Evolutionary conservation across 108 stramenopile species (phyloP).

Genomic region (Fistulifera pelliculosa): DNA sequence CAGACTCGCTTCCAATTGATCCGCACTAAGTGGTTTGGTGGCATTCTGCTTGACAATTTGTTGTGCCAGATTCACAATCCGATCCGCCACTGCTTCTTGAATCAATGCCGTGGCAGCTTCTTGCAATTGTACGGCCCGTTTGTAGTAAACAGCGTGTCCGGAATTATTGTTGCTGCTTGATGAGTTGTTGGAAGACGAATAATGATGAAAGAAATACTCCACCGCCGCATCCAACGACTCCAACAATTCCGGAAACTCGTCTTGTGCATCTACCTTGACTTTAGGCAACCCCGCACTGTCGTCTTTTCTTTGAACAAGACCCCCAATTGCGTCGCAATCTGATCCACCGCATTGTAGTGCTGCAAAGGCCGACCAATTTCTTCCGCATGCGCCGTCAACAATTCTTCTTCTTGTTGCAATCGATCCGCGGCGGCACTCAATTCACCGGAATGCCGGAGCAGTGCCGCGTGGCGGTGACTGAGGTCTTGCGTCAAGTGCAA

Average conservation of each 20-base stretch:
- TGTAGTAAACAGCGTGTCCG: conserved; percentile 72
- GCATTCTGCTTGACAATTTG: conserved; percentile 54
- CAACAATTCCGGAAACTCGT: conserved; percentile 51
- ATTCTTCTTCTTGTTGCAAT: conserved; percentile 65
- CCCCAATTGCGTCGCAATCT: conserved; percentile 60
- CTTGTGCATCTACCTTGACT: conserved; percentile 71
- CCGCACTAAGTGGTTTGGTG: conserved; percentile 56
- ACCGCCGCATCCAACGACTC: conserved; percentile 74
- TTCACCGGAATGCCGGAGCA: conserved; percentile 77
- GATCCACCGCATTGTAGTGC: conserved; percentile 83
- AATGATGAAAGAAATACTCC: conserved; percentile 62
- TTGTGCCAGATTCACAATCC: conserved; percentile 50
- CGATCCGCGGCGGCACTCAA: conserved; percentile 84
- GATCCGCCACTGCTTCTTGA: conserved; percentile 76
- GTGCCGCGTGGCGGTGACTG: conserved; percentile 63
- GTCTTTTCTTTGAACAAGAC: conserved; percentile 64
- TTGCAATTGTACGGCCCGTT: conserved; percentile 69
- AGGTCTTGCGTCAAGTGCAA: conserved; percentile 73
- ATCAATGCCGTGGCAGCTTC: conserved; percentile 73
- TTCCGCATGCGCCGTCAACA: conserved; percentile 56
- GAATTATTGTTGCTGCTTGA: conserved; percentile 8
- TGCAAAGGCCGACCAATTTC: conserved; percentile 79
- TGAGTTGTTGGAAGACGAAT: conserved; percentile 6
- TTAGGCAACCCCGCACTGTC: conserved; percentile 62
- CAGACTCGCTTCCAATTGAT: conserved; percentile 78